Base-by-base conservation (phyloP, 345 rosid species). In the Hirschfeldia incana region DNA sequence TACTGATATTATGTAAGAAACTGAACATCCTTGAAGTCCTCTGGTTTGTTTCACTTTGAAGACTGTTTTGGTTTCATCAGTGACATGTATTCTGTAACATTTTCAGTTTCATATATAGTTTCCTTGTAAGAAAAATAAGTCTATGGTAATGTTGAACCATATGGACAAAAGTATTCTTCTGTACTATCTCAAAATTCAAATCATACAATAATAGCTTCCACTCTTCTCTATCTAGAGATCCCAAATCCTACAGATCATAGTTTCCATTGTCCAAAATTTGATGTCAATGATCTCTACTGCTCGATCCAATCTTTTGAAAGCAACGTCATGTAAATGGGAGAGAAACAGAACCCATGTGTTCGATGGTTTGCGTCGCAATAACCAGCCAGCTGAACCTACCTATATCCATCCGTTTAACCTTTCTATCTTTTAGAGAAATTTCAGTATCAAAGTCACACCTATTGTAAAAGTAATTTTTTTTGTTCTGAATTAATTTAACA, bases 41-140 rank as follows among this genome's bases (percentile, higher is more conserved):
- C n/a, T 28, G 64, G 17, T 62, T 71, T 29, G 16, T 53, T 53
- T 53, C 27, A 16, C 27, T 29, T 32, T 39, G 62, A 72, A 67
- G 70, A 60, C 37, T 74, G 39, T 62, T 36, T 78, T 63, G 67
- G 74, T 73, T 67, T 59, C 76, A 64, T 34, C 37, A 46, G 69
- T 26, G 17, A 63, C 30, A 70, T 26, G 49, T 69, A 57, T 11
- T 61, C 12, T 65, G 37, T 71, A 78, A 8, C 8, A 57, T 72
- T 65, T 51, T 42, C 59, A 70, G 60, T 78, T 55, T 71, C 53
- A 39, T 13, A 28, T 68, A 34, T 32, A 3, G 6, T 39, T 53
- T 57, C 37, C 60, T 53, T 33, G 37, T 27, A 79, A 67, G 73
- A 73, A 51, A 28, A 73, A 78, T 73, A 78, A 57, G 63, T 67